These are phyloP conservation scores for Quercus dentata DNA, from an alignment of 306 rosid genomes.

Conservation along the genomic window DNA sequence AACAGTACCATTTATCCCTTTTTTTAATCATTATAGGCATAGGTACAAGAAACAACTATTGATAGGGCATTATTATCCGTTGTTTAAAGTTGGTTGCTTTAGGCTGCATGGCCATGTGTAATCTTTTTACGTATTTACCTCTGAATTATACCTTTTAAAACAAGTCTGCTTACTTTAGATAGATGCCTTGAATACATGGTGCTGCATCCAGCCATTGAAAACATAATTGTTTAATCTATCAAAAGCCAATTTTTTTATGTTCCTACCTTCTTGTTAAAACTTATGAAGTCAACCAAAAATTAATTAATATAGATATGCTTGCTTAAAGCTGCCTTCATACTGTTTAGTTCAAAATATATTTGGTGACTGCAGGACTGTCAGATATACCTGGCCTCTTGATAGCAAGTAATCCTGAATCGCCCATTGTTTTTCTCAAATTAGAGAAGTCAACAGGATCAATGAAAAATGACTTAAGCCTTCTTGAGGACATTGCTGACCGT, in stretches of 20 bases:
- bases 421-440: constrained; percentile 77
- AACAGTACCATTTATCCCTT: not conserved
- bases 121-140: not conserved
- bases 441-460: constrained; percentile 64
- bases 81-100: not conserved
- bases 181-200: not conserved
- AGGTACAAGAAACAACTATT: not conserved
- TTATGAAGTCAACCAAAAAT: not conserved
- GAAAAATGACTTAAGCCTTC: constrained; percentile 60
- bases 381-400: constrained; percentile 55
- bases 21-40: not conserved
- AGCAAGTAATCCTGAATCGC: constrained; percentile 80
- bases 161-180: not conserved
- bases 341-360: constrained; percentile 13
- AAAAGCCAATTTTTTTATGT: not conserved
- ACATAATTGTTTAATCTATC: not conserved
- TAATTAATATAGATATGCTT: not conserved
- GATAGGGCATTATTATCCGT: not conserved
- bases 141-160: not conserved
- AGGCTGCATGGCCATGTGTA: not conserved
- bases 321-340: not conserved
- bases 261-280: not conserved
- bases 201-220: not conserved
- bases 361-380: constrained; percentile 63
- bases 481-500: constrained; percentile 60